phyloP scores from a whole-genome alignment of 768 basidiomycete species.

The Suillus ampliporus region DNA sequence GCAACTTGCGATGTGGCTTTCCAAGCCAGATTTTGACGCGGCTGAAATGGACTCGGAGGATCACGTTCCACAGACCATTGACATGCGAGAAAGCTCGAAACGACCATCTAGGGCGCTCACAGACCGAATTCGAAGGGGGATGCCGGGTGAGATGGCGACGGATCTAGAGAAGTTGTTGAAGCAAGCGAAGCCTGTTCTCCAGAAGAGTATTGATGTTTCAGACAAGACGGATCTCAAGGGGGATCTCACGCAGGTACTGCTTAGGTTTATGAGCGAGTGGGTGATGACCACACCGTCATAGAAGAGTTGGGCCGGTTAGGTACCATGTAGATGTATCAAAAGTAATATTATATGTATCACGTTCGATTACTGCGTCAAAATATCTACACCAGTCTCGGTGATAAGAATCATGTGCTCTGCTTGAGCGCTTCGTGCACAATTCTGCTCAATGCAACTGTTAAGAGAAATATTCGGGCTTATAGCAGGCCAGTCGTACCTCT shows the following conservation, averaged over 20 bases:
- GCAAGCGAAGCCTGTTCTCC: conserved; percentile 67
- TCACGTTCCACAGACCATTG: conserved; percentile 20
- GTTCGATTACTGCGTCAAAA: conserved; percentile 59
- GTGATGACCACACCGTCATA: conserved; percentile 45
- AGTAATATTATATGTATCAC: conserved; percentile 15
- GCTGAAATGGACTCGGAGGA: conserved; percentile 49
- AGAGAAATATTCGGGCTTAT: conserved; percentile 5
- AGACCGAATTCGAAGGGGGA: conserved; percentile 71
- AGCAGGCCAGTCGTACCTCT: conserved; percentile 52
- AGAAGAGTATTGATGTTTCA: conserved; percentile 58
- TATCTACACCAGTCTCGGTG: conserved; percentile 76
- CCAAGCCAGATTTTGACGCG: conserved; percentile 70
- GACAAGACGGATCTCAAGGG: conserved; percentile 45
- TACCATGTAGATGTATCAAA: conserved; percentile 9
- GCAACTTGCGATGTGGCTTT: conserved; percentile 80
- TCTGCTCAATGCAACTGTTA: conserved; percentile 45
- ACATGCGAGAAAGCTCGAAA: conserved; percentile 34
- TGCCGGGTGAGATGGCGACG: conserved; percentile 80
- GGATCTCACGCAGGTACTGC: conserved; percentile 66
- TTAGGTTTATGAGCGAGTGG: conserved; percentile 68
- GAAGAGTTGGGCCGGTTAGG: background rate
- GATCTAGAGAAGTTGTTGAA: conserved; percentile 71
- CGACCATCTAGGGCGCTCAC: conserved; percentile 59
- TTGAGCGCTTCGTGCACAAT: conserved; percentile 82
- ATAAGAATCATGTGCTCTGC: conserved; percentile 90